Conservation (phyloP, 179 eudicot genomes). For the Vitellaria paradoxa region DNA sequence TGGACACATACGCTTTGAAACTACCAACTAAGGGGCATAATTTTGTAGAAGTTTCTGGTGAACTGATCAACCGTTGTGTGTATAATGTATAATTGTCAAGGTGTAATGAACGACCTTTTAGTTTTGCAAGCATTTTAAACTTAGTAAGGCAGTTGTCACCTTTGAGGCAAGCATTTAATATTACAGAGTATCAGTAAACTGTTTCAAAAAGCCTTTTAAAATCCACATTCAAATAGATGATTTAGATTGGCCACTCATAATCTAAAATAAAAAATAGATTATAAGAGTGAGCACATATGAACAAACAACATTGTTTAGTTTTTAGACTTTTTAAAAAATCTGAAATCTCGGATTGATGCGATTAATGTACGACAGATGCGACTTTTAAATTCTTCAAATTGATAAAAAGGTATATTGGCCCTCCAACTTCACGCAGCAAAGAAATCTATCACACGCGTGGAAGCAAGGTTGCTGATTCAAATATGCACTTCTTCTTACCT, state of each 20-base stretch:
- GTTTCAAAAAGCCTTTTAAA: too few relatives aligned
- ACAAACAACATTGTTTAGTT: neutral
- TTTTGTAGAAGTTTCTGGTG: too few relatives aligned
- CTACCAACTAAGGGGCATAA: too few relatives aligned
- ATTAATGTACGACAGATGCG: neutral
- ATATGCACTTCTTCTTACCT: neutral
- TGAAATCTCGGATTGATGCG: neutral
- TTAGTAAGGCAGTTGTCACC: neutral
- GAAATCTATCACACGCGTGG: neutral
- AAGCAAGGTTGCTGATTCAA: neutral
- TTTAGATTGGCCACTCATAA: neutral
- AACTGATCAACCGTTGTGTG: neutral
- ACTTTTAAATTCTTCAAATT: too few relatives aligned
- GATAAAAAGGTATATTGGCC: neutral
- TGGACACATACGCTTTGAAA: constrained; percentile 55
- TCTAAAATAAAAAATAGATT: neutral
- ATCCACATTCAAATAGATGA: neutral
- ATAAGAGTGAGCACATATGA: neutral
- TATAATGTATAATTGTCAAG: too few relatives aligned
- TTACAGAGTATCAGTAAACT: neutral
- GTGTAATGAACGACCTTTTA: neutral
- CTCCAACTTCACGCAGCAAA: neutral
- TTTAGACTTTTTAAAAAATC: neutral
- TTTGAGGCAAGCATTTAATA: constrained; percentile 4
- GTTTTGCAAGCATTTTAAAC: constrained; percentile 3